Evolutionary conservation across 2,329 filamentous ascomycete species (phyloP).

Genomic region (Polytolypa hystricis): DNA sequence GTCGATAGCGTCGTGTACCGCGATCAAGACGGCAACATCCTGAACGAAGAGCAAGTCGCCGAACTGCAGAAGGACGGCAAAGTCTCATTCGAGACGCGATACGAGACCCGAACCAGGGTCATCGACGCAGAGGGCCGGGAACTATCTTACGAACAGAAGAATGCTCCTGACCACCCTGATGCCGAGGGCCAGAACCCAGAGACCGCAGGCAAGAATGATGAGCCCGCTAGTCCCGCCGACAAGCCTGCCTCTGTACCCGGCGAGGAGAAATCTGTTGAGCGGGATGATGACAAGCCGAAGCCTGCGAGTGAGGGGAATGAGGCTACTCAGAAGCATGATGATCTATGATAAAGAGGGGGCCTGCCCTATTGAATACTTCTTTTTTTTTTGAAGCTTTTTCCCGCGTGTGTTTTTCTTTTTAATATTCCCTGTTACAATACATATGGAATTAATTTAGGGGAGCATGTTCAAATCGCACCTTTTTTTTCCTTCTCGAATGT

Average conservation of each 20-base stretch:
- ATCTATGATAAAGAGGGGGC: slow-evolving; percentile 8
- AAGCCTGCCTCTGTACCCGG: slow-evolving; percentile 31
- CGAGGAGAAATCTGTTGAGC: slow-evolving; percentile 27
- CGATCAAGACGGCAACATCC: slow-evolving; percentile 82
- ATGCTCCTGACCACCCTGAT: slow-evolving; percentile 45
- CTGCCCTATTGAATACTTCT: no score
- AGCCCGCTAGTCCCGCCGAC: slow-evolving; percentile 19
- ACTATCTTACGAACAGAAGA: slow-evolving; percentile 39
- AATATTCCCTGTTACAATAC: no score
- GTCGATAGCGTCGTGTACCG: slow-evolving; percentile 90
- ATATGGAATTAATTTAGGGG: no score
- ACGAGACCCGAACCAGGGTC: slow-evolving; percentile 85
- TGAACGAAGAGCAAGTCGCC: slow-evolving; percentile 73
- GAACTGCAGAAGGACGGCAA: slow-evolving; percentile 64
- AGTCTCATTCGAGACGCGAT: slow-evolving; percentile 88
- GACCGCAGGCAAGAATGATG: slow-evolving; percentile 35
- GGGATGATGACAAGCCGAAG: slow-evolving; percentile 29
- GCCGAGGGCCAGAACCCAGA: slow-evolving; percentile 48
- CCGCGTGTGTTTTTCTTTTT: slow-evolving; percentile 6
- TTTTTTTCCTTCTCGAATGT: no score
- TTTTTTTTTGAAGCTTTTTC: no score
- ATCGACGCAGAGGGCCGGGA: slow-evolving; percentile 73
- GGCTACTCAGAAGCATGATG: slow-evolving; percentile 27
- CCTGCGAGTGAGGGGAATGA: slow-evolving; percentile 39
- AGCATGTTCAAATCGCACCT: no score